Conservation (phyloP, 2,329 filamentous ascomycete genomes). For the Sarocladium kiliense region DNA sequence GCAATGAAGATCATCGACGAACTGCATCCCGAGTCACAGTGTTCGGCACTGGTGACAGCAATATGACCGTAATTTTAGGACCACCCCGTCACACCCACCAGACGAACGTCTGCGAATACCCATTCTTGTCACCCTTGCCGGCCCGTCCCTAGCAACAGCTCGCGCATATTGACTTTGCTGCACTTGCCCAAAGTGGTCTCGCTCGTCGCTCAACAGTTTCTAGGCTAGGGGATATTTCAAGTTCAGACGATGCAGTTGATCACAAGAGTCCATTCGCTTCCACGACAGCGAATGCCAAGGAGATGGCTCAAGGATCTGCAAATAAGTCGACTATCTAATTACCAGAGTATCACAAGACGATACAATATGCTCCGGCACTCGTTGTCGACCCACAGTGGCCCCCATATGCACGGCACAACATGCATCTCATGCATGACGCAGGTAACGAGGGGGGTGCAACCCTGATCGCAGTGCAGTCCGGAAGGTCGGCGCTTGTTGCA, state of each 20-base stretch:
- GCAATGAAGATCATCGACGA: neutral
- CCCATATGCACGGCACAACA: neutral
- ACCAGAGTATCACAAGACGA: neutral
- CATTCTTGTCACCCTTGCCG: neutral
- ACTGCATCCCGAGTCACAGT: neutral
- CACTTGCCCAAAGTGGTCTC: neutral
- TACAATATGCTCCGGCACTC: neutral
- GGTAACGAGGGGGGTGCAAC: neutral
- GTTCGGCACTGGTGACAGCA: neutral
- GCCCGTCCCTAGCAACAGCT: constrained; percentile 6
- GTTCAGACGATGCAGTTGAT: neutral
- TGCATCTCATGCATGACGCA: constrained; percentile 5
- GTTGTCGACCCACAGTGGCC: neutral
- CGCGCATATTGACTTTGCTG: neutral
- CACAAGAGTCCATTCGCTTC: neutral
- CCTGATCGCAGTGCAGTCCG: neutral
- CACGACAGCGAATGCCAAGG: too few species aligned
- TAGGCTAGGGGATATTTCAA: neutral
- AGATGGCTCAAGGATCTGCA: neutral
- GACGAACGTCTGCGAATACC: neutral
- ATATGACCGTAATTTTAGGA: neutral
- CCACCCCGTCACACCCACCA: neutral
- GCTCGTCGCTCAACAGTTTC: neutral
- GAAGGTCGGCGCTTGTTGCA: neutral
- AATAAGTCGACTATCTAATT: neutral